These are phyloP conservation scores for Picochlorum sp. DNA, from an alignment of 139 green algal species.

Conservation along the genomic window DNA sequence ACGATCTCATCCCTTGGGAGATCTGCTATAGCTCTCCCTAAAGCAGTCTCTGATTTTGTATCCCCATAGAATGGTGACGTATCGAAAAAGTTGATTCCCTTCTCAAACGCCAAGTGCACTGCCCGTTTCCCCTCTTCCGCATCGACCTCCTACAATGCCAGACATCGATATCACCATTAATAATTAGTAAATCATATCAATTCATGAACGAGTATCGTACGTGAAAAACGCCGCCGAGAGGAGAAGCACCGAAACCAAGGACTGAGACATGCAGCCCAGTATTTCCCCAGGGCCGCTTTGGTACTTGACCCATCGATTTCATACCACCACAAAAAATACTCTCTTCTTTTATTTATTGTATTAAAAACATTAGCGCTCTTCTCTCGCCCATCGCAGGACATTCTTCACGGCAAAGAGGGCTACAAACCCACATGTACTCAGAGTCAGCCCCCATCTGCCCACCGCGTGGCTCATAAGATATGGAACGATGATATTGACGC, in stretches of 20 bases:
- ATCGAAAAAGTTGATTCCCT: slow-evolving; percentile 94
- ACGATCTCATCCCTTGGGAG: slow-evolving; percentile 75
- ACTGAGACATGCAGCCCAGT: slow-evolving; percentile 83
- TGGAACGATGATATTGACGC: neutral
- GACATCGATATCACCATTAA: neutral
- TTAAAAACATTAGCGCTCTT: neutral
- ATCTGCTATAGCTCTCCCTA: slow-evolving; percentile 59
- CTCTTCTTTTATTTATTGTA: too few relatives aligned
- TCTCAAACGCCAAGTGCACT: slow-evolving; percentile 70
- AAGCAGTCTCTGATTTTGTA: slow-evolving; percentile 69
- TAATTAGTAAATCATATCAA: neutral
- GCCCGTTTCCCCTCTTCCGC: slow-evolving; percentile 49
- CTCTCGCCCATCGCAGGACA: slow-evolving; percentile 8
- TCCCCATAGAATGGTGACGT: slow-evolving; percentile 89
- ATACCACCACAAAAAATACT: neutral
- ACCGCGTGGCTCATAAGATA: neutral
- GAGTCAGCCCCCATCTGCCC: slow-evolving; percentile 4
- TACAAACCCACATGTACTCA: slow-evolving; percentile 2
- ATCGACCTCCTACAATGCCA: slow-evolving; percentile 47
- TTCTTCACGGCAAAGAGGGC: slow-evolving; percentile 18
- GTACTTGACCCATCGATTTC: slow-evolving; percentile 31
- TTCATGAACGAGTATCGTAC: slow-evolving; percentile 8
- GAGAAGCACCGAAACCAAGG: slow-evolving; percentile 85
- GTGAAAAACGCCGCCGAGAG: slow-evolving; percentile 79
- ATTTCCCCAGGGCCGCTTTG: slow-evolving; percentile 54